A percentile compares a stretch with the other conserved stretches of the same genome.
These are phyloP conservation scores for Actinomortierella ambigua DNA, from an alignment of 371 early-diverging fungal genomes.

Conservation along the genomic window DNA sequence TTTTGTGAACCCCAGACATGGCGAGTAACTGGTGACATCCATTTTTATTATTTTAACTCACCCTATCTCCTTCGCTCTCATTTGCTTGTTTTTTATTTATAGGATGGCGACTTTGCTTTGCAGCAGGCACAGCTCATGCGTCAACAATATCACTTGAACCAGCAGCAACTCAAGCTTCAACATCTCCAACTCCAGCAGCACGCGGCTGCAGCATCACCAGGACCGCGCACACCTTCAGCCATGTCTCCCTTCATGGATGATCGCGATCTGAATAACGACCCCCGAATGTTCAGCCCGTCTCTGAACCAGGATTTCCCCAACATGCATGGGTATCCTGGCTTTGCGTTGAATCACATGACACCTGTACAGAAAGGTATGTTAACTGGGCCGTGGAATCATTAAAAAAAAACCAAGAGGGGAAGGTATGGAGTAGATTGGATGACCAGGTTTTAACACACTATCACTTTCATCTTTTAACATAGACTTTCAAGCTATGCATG, in stretches of 20 bases:
- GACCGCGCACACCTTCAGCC: constrained; percentile 35
- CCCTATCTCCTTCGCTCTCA: neutral
- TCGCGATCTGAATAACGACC: constrained; percentile 31
- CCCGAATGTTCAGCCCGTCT: constrained; percentile 29
- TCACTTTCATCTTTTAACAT: too few species aligned
- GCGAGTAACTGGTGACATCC: neutral
- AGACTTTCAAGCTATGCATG: constrained; percentile 40
- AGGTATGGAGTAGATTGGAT: too few species aligned
- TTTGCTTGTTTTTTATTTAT: neutral
- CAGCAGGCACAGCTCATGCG: constrained; percentile 48
- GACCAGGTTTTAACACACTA: too few species aligned
- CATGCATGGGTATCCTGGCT: constrained; percentile 25
- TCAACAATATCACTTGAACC: constrained; percentile 42
- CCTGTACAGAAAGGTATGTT: constrained; percentile 23
- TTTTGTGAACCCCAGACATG: neutral
- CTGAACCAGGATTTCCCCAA: constrained; percentile 29
- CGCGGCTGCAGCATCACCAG: constrained; percentile 33
- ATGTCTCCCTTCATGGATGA: constrained; percentile 43
- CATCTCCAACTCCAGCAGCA: constrained; percentile 44
- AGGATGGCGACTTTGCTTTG: constrained; percentile 47
- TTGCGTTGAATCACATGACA: constrained; percentile 20
- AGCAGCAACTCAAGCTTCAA: constrained; percentile 50
- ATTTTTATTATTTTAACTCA: neutral
- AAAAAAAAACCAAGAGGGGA: too few species aligned
- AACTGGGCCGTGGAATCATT: too few species aligned